These are phyloP conservation scores for Aureobasidium uvarum DNA, from an alignment of 2,329 filamentous ascomycete species.

Conservation along the genomic window DNA sequence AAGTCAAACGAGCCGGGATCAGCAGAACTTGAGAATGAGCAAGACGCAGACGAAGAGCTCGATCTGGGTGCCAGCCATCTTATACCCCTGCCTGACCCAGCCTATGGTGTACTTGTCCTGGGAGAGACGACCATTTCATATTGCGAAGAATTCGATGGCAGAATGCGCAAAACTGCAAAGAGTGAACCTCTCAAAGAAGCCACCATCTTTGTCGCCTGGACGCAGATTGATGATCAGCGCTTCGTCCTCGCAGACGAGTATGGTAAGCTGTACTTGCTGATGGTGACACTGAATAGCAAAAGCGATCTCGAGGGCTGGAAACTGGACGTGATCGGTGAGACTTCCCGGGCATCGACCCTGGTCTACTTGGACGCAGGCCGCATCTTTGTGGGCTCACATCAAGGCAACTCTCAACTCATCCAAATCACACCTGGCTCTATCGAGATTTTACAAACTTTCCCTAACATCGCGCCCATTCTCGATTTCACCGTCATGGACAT, in stretches of 20 bases:
- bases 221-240: conserved; percentile 72
- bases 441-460: conserved; percentile 68
- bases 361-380: conserved; percentile 72
- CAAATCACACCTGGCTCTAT: conserved; percentile 61
- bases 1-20: conserved; percentile 47
- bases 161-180: conserved; percentile 38
- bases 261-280: conserved; percentile 79
- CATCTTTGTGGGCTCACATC: conserved; percentile 86
- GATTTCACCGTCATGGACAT: conserved; percentile 98
- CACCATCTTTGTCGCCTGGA: conserved; percentile 90
- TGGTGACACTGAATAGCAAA: conserved; percentile 64
- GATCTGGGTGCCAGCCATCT: conserved; percentile 61
- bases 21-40: conserved; percentile 55
- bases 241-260: conserved; percentile 94
- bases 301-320: conserved; percentile 70
- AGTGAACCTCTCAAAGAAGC: conserved; percentile 67
- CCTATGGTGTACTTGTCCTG: conserved; percentile 50
- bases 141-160: conserved; percentile 64
- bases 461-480: conserved; percentile 85
- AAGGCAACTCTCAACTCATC: conserved; percentile 86
- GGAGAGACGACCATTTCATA: conserved; percentile 74
- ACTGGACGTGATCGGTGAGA: conserved; percentile 64
- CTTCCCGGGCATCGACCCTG: conserved; percentile 72
- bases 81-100: conserved; percentile 59
- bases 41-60: conserved; percentile 52